Percentiles rank a stretch among this genome's conserved stretches.
phyloP scores from a whole-genome alignment of 2,329 filamentous ascomycete species.

The Claviceps digitariae region DNA sequence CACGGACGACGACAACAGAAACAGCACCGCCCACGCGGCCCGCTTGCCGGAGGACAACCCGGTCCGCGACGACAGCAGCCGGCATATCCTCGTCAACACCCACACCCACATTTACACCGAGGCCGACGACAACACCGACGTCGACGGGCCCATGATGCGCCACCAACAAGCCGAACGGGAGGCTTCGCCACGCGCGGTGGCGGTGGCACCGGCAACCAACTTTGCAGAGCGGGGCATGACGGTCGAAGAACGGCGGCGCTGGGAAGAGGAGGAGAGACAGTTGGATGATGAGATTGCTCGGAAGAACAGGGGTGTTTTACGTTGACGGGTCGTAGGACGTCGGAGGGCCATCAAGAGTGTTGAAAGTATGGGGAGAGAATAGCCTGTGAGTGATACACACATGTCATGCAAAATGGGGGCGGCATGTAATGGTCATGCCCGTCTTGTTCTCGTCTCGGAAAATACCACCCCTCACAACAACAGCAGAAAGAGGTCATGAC shows the following conservation, averaged over 20 bases:
- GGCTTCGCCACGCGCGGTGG: background rate
- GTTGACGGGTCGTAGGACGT: too few relatives aligned
- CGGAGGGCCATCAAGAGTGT: too few relatives aligned
- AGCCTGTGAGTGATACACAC: background rate
- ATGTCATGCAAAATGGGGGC: background rate
- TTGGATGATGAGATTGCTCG: slow-evolving; percentile 40
- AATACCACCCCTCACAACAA: too few relatives aligned
- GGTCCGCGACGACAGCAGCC: background rate
- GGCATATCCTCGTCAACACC: background rate
- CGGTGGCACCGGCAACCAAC: slow-evolving; percentile 28
- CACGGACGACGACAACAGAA: slow-evolving; percentile 33
- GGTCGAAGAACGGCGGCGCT: slow-evolving; percentile 31
- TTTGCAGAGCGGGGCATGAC: slow-evolving; percentile 50
- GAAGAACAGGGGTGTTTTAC: slow-evolving; percentile 19
- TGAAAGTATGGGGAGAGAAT: slow-evolving; percentile 14
- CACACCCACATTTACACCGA: background rate
- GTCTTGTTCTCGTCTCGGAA: too few relatives aligned
- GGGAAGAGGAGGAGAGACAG: slow-evolving; percentile 38
- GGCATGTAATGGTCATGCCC: too few relatives aligned
- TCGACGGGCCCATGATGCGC: background rate
- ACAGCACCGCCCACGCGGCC: slow-evolving; percentile 21
- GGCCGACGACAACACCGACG: background rate
- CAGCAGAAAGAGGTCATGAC: too few relatives aligned
- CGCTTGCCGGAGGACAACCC: slow-evolving; percentile 29
- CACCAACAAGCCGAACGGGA: background rate